A percentile compares a stretch with the other conserved stretches of the same genome.
Conservation (phyloP, 495 filamentous ascomycete genomes). For the Tuber melanosporum region DNA sequence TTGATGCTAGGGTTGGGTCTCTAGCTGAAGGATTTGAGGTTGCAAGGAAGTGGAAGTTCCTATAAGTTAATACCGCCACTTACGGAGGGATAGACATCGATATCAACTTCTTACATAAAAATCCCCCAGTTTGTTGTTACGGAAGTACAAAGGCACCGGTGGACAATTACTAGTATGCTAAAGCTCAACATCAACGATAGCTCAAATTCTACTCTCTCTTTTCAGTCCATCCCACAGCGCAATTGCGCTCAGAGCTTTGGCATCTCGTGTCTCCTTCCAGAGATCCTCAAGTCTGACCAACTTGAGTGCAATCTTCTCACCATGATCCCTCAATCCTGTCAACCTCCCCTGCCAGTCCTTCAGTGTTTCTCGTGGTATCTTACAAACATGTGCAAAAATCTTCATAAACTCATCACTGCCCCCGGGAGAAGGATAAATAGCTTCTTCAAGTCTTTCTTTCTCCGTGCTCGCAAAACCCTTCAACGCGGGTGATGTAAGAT, state of each 20-base stretch:
- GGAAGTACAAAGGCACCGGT: not conserved
- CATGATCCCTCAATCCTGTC: slow-evolving; percentile 68
- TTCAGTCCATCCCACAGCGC: slow-evolving; percentile 69
- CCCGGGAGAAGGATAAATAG: slow-evolving; percentile 67
- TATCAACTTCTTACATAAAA: not conserved
- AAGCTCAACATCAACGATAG: not conserved
- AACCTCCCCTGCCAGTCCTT: slow-evolving; percentile 65
- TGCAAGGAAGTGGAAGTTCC: slow-evolving; percentile 57
- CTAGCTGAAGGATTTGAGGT: slow-evolving; percentile 81
- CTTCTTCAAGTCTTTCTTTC: slow-evolving; percentile 38
- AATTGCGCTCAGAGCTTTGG: slow-evolving; percentile 69
- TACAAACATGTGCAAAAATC: slow-evolving; percentile 66
- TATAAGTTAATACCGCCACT: slow-evolving; percentile 10
- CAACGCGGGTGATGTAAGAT: slow-evolving; percentile 60
- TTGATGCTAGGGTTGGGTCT: slow-evolving; percentile 78
- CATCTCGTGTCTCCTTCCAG: slow-evolving; percentile 75
- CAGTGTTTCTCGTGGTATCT: slow-evolving; percentile 58
- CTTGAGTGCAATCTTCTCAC: slow-evolving; percentile 78
- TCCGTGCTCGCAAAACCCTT: slow-evolving; percentile 36
- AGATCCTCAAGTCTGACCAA: slow-evolving; percentile 63
- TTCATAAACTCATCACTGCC: slow-evolving; percentile 81
- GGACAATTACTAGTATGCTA: not conserved
- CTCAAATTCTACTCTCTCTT: slow-evolving; percentile 15
- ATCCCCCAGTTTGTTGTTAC: not conserved
- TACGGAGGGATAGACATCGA: not conserved